Evolutionary conservation across 129 eudicot species (phyloP), one percentile per base, ranked within the genome.

Genomic region (Flaveria sonorensis): DNA sequence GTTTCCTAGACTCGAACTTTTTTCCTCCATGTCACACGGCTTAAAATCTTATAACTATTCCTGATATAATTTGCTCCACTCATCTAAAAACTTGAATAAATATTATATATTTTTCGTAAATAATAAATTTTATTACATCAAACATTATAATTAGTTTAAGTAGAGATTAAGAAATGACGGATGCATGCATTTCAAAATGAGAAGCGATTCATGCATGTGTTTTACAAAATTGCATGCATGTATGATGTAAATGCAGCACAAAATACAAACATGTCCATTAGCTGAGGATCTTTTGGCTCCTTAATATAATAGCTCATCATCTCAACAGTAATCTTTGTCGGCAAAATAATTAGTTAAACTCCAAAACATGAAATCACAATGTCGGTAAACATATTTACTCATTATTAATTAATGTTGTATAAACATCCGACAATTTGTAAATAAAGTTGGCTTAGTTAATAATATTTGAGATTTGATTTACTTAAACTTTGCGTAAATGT

Each of bases 241-340:
- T 30, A 30, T 30, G 36, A 30, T 30, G 36, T 20, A 20, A 20
- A 57, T 57, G 64, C 64, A 57, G 12, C 64, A 57, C 30, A 57
- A 57, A 57, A 57, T 16, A 55, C 62, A 55, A 9, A 55, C 62
- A 55, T 55, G 62, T 55, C 62, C 61, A 55, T 55, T 55, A 55
- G 62, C 24, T 55, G 61, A 55, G 62, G 62, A 7, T 19, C 2
- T 55, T 55, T 55, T 19, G 62, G 62, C 62, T 55, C 13, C 48
- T 45, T 55, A 55, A 19, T 55, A 7, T 36, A 36, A 4, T 36
- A 36, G 28, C 62, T 55, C 28, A 9, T 53, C 28, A 7, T 55
- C 62, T 55, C 13, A 55, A 55, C 26, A 55, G 62, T 55, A 55
- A 55, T 55, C 62, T 55, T 9, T 55, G 62, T 55, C 62, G 62